Base-by-base conservation (phyloP, 2,329 filamentous ascomycete species). In the Penicillium brevicompactum region DNA sequence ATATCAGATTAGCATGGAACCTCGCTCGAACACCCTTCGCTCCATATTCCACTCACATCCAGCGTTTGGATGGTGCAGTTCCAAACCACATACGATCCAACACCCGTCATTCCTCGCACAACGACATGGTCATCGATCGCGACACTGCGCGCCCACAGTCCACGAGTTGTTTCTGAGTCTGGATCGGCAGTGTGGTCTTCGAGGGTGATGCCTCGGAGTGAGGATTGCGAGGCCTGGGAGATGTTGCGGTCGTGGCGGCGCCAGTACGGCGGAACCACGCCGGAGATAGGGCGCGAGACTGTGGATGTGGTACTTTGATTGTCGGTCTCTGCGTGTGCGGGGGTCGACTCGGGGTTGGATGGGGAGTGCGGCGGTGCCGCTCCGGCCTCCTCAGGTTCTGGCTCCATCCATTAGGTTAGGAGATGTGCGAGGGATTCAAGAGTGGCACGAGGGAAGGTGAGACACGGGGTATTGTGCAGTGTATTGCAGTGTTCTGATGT, bases 21-120 rank as follows among this genome's bases (percentile, higher is more conserved):
- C 14, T 47, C 30, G 10, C 8, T 10, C 31, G 32, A 42, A 5
- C 40, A 11, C n/a, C 32, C 18, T 9, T 13, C 6, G 9, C 21
- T 22, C 5, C 1, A 32, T 30, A 45, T 16, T 10, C 40, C 24
- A 82, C 86, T 72, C 71, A 92, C 91, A 73, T 86, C 88, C 48
- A 97, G 78, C 3, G 92, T 97, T 72, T 94, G 87, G 43, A 99
- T 90, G 46, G 83, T 86, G 67, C 94, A 92, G 70, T 91, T 94
- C 90, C 91, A 99, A 7, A 96, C 92, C 1, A 97, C 91, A 76
- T 97, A 99, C 2, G 92, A 90, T n/a, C 93, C 93, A 46, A 87
- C 76, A 5, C 82, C 82, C 4, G 81, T 77, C 49, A 77, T 81
- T 8, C 84, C 85, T 57, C 80, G 79, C 30, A 88, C 80, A 60